Percentiles rank a stretch among this genome's conserved stretches.
phyloP scores from a whole-genome alignment of 805 yeast species.

The Scheffersomyces spartinae region DNA sequence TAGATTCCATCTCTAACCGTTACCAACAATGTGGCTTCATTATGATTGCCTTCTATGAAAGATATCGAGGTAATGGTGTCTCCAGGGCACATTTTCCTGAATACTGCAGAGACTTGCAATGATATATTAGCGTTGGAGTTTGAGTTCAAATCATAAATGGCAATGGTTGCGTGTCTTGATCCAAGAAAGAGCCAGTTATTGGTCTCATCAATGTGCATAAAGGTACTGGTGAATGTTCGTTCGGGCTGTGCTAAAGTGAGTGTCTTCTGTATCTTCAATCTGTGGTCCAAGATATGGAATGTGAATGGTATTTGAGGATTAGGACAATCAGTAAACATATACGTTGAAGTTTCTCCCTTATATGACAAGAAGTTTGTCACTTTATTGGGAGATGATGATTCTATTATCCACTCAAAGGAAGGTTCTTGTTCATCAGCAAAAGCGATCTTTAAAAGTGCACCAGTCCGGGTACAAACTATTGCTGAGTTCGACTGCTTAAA shows the following conservation, averaged over 20 bases:
- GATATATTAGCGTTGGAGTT: constrained; percentile 9
- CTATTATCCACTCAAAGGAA: too few species aligned
- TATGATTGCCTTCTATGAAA: constrained; percentile 15
- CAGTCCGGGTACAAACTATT: too few species aligned
- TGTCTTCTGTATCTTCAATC: constrained; percentile 15
- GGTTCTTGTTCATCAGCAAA: constrained; percentile 6
- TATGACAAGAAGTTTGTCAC: constrained; percentile 38
- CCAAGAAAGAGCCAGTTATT: constrained; percentile 45
- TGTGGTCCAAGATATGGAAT: constrained; percentile 25
- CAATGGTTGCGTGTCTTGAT: constrained; percentile 59
- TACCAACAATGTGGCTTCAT: constrained; percentile 20
- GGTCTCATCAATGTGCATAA: constrained; percentile 31
- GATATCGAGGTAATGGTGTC: constrained; percentile 56
- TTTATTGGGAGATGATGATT: constrained; percentile 33
- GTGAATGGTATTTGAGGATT: constrained; percentile 46
- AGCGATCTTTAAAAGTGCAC: too few species aligned
- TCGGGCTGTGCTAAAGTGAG: constrained; percentile 26
- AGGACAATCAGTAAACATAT: constrained; percentile 52
- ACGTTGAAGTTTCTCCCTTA: constrained; percentile 13
- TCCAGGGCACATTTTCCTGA: constrained; percentile 46
- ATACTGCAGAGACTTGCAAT: constrained; percentile 13
- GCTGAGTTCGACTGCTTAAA: too few species aligned
- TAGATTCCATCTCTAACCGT: constrained; percentile 64
- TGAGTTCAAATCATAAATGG: constrained; percentile 34
- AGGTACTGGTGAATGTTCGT: constrained; percentile 45